A percentile compares a stretch with the other conserved stretches of the same genome.
phyloP scores from a whole-genome alignment of 1,284 basidiomycete species.

The Ustilago cynodontis region DNA sequence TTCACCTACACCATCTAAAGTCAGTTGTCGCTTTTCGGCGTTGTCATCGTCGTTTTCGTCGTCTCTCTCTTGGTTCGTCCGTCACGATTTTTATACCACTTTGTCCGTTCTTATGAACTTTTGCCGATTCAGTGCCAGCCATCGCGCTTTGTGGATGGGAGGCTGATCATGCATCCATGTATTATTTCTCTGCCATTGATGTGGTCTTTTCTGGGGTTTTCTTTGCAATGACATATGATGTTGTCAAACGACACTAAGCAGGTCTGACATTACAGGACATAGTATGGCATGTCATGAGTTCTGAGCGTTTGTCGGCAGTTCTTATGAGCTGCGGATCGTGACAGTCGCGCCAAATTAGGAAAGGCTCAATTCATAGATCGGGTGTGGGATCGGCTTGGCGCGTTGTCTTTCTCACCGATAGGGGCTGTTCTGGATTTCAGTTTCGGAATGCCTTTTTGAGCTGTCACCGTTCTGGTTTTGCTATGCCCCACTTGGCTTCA shows the following conservation, averaged over 20 bases:
- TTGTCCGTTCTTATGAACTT: conserved; percentile 5
- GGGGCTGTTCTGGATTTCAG: conserved; percentile 11
- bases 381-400: not conserved
- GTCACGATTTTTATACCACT: conserved; percentile 12
- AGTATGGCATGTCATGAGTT: not conserved
- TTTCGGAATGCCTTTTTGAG: not conserved
- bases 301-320: not conserved
- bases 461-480: not conserved
- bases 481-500: no score
- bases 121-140: not conserved
- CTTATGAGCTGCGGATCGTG: not conserved
- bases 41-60: not conserved
- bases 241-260: conserved; percentile 4
- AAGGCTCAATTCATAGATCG: conserved; percentile 4
- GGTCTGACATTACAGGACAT: not conserved
- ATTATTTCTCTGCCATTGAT: conserved; percentile 2
- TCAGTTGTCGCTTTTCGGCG: no score
- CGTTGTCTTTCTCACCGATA: conserved; percentile 15
- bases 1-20: conserved; percentile 59
- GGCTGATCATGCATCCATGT: not conserved
- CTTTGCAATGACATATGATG: conserved; percentile 18
- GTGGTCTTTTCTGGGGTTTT: conserved; percentile 9
- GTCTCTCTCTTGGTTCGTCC: not conserved
- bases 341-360: conserved; percentile 4
- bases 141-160: not conserved